Conservation (phyloP, 202 grass and related monocot species). For the Setaria italica region DNA sequence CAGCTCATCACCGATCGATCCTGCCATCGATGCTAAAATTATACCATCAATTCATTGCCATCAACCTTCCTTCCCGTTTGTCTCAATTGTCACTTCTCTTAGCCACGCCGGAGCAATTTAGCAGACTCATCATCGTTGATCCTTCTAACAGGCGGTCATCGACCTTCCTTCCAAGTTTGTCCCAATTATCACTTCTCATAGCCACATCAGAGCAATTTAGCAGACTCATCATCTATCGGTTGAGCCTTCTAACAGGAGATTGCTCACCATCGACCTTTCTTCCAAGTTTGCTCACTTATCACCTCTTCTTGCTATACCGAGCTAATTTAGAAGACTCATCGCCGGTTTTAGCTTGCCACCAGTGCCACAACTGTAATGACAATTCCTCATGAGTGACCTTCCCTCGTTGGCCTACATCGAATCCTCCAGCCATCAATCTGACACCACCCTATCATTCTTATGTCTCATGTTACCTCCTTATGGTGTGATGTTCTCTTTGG, state of each 20-base stretch:
- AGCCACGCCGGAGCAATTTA: not conserved
- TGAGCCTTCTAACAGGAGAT: not conserved
- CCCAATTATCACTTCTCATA: not conserved
- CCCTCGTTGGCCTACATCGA: not conserved
- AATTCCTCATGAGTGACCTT: not conserved
- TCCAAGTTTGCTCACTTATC: not conserved
- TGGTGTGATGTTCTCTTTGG: not conserved
- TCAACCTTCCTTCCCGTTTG: not conserved
- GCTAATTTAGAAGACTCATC: not conserved
- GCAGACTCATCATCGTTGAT: too few relatives aligned
- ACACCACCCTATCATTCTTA: not conserved
- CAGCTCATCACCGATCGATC: not conserved
- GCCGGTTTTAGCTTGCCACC: not conserved
- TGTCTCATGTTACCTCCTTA: not conserved
- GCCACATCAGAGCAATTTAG: not conserved
- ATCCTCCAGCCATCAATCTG: not conserved
- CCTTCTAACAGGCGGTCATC: not conserved
- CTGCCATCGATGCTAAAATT: not conserved
- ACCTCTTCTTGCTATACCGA: too few relatives aligned
- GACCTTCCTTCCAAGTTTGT: not conserved
- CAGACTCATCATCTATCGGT: too few relatives aligned
- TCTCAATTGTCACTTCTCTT: not conserved
- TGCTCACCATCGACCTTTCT: not conserved
- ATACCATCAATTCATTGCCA: not conserved
- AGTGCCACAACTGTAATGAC: not conserved